Percentiles rank a stretch among this genome's conserved stretches.
These are phyloP conservation scores for Claviceps sp. DNA, from an alignment of 2,329 filamentous ascomycete genomes.

Conservation along the genomic window DNA sequence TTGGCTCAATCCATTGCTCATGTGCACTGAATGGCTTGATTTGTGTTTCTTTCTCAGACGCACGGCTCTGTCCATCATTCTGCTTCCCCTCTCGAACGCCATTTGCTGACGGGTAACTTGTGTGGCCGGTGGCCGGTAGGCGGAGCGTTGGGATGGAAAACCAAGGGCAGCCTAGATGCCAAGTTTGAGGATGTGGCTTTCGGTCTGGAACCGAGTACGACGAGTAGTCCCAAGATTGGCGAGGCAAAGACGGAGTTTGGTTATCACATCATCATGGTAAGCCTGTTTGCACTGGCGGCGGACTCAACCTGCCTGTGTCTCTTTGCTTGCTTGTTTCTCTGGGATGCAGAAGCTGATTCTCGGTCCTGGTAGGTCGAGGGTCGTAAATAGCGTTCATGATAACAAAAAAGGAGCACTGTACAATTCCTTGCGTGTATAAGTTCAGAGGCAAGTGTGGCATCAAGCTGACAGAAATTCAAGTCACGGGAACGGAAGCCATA, in stretches of 20 bases:
- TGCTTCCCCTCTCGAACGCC: not conserved
- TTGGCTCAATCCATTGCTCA: constrained; percentile 11
- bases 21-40: not conserved
- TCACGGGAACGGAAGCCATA: not conserved
- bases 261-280: constrained; percentile 70
- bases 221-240: constrained; percentile 47
- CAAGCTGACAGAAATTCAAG: not conserved
- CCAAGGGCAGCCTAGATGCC: constrained; percentile 50
- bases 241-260: constrained; percentile 65
- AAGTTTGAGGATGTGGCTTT: constrained; percentile 64
- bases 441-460: not conserved
- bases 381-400: constrained; percentile 19
- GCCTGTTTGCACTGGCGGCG: constrained; percentile 5
- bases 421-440: not conserved
- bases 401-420: not conserved
- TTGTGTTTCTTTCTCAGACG: too few relatives aligned
- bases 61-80: not conserved
- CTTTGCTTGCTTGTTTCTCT: not conserved
- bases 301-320: not conserved
- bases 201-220: constrained; percentile 52
- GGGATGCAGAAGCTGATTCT: not conserved
- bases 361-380: constrained; percentile 23
- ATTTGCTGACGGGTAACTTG: not conserved
- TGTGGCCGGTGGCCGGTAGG: constrained; percentile 27
- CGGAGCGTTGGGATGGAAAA: constrained; percentile 61